Evolutionary conservation across 2,329 filamentous ascomycete genomes (phyloP).

Genomic region (Akanthomyces muscarius): DNA sequence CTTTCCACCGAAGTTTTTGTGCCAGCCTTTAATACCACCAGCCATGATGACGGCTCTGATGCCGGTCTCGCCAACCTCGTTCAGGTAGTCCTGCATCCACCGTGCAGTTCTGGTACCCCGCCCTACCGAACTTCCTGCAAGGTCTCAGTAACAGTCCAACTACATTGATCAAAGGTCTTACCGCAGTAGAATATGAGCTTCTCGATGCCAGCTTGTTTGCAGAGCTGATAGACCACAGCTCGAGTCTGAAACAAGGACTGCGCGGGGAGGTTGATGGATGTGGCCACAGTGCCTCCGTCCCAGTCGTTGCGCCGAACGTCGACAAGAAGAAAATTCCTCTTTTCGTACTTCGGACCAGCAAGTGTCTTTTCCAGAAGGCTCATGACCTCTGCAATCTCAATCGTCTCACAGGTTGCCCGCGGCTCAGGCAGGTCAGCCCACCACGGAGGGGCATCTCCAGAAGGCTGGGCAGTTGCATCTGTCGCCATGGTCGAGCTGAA

Average conservation of each 20-base stretch:
- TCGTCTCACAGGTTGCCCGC: constrained; percentile 33
- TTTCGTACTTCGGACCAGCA: constrained; percentile 25
- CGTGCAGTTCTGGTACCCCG: constrained; percentile 49
- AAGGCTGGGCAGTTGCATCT: constrained; percentile 10
- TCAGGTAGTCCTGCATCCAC: constrained; percentile 55
- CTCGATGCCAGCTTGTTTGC: constrained; percentile 45
- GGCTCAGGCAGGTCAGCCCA: constrained; percentile 42
- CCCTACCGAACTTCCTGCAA: constrained; percentile 45
- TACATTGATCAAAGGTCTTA: constrained; percentile 23
- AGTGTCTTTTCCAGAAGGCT: constrained; percentile 37
- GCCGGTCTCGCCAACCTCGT: constrained; percentile 39
- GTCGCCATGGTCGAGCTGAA: constrained; percentile 2
- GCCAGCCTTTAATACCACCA: constrained; percentile 55
- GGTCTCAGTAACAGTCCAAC: neutral
- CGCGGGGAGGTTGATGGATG: constrained; percentile 55
- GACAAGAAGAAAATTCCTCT: constrained; percentile 42
- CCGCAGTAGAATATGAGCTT: constrained; percentile 55
- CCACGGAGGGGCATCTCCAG: constrained; percentile 29
- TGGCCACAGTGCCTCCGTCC: constrained; percentile 56
- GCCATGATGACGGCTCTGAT: constrained; percentile 45
- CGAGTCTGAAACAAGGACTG: constrained; percentile 51
- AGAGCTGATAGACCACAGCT: constrained; percentile 44
- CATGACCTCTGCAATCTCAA: constrained; percentile 39
- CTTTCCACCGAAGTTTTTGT: constrained; percentile 42
- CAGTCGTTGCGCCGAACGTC: constrained; percentile 52